Evolutionary conservation across 73 alveolate genomes (phyloP).

Genomic region (Tetrahymena borealis): DNA sequence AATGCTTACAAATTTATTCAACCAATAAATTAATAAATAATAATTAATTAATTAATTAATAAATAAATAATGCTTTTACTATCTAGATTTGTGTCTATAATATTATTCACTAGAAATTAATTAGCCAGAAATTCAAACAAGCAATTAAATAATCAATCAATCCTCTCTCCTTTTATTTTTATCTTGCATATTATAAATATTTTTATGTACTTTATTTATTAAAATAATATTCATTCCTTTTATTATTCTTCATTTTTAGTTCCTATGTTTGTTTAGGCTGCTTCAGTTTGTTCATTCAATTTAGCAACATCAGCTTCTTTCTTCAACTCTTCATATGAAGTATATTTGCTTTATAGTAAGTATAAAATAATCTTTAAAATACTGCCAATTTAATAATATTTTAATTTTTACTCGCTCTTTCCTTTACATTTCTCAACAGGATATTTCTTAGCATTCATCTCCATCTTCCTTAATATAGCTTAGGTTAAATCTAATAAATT

Average conservation of each 20-base stretch:
- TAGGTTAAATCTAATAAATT: background rate
- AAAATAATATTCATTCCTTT: background rate
- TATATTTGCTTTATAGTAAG: background rate
- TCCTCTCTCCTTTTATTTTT: too few relatives aligned
- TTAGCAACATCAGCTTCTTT: background rate
- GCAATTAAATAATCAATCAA: too few relatives aligned
- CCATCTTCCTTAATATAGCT: slow-evolving; percentile 18
- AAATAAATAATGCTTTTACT: too few relatives aligned
- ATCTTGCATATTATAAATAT: too few relatives aligned
- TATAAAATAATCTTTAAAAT: background rate
- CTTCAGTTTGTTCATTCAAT: background rate
- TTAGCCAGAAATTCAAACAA: too few relatives aligned
- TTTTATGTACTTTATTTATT: background rate
- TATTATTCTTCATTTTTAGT: background rate
- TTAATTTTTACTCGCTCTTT: background rate
- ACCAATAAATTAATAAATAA: too few relatives aligned
- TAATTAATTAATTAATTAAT: too few relatives aligned
- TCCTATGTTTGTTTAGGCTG: too few relatives aligned
- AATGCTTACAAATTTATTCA: too few relatives aligned
- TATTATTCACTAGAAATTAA: too few relatives aligned
- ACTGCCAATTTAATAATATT: background rate
- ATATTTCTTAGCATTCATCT: slow-evolving; percentile 24
- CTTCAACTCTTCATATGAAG: background rate
- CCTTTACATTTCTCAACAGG: slow-evolving; percentile 32
- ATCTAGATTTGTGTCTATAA: too few relatives aligned